Percentiles rank a stretch among this genome's conserved stretches.
phyloP scores from a whole-genome alignment of 73 alveolate species.

The Tetrahymena thermophila region DNA sequence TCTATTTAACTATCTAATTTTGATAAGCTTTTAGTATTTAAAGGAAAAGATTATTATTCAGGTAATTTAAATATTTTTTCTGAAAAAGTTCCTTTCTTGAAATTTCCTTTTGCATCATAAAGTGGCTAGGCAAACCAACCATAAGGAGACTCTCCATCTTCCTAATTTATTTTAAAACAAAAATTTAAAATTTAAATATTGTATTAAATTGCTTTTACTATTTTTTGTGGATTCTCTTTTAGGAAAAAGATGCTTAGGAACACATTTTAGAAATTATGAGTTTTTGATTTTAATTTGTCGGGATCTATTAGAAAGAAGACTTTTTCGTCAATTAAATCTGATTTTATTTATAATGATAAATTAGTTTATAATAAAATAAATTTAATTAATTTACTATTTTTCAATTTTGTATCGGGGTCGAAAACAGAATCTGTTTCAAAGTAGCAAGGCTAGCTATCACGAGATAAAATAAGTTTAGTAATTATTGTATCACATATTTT shows the following conservation, averaged over 20 bases:
- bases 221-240: not conserved
- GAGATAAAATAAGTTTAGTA: not conserved
- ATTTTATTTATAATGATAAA: not conserved
- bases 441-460: not conserved
- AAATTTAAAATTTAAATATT: not conserved
- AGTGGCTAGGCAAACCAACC: not conserved
- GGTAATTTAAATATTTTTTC: not conserved
- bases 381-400: not conserved
- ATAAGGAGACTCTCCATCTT: not conserved
- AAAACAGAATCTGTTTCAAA: not conserved
- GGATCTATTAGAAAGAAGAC: not conserved
- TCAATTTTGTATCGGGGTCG: not conserved
- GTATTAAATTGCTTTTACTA: not conserved
- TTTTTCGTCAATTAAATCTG: not conserved
- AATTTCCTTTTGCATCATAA: not conserved
- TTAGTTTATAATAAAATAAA: not conserved
- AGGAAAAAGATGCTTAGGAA: not conserved
- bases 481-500: not conserved
- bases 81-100: not conserved
- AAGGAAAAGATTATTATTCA: not conserved
- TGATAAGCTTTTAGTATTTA: not conserved
- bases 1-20: not conserved
- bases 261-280: not conserved
- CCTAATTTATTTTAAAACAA: not conserved
- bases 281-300: not conserved